phyloP scores from a whole-genome alignment of 495 filamentous ascomycete genomes.

The Letharia columbiana region DNA sequence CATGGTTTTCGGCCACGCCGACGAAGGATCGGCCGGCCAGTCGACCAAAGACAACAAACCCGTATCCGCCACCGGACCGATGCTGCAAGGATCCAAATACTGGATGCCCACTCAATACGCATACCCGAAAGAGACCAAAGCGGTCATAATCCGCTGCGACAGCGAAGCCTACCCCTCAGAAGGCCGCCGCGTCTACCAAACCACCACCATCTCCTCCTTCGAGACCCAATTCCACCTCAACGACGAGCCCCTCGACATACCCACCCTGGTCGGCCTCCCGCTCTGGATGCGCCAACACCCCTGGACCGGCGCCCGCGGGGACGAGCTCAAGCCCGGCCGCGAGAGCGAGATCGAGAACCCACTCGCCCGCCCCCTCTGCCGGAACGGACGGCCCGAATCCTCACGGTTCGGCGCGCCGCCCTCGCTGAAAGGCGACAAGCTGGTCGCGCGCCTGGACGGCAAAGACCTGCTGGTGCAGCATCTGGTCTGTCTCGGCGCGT shows the following conservation, averaged over 20 bases:
- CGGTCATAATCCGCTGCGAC: neutral
- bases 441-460: neutral
- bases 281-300: slow-evolving; percentile 5
- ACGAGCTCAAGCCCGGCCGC: neutral
- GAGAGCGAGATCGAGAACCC: neutral
- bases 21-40: neutral
- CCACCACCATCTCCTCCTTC: neutral
- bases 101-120: neutral
- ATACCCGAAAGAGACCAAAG: neutral
- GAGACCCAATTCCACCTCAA: neutral
- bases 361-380: neutral
- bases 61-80: neutral
- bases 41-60: neutral
- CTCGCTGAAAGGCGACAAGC: neutral
- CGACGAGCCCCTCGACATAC: neutral
- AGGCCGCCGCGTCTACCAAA: neutral
- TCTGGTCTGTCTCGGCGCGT: slow-evolving; percentile 3
- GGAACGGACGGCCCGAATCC: neutral
- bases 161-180: neutral
- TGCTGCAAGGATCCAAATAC: neutral
- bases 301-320: neutral
- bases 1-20: neutral
- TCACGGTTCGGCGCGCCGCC: no score
- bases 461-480: neutral
- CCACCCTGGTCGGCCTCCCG: slow-evolving; percentile 1